These are phyloP conservation scores for Cordyceps javanica DNA, from an alignment of 2,329 filamentous ascomycete genomes.

Conservation along the genomic window DNA sequence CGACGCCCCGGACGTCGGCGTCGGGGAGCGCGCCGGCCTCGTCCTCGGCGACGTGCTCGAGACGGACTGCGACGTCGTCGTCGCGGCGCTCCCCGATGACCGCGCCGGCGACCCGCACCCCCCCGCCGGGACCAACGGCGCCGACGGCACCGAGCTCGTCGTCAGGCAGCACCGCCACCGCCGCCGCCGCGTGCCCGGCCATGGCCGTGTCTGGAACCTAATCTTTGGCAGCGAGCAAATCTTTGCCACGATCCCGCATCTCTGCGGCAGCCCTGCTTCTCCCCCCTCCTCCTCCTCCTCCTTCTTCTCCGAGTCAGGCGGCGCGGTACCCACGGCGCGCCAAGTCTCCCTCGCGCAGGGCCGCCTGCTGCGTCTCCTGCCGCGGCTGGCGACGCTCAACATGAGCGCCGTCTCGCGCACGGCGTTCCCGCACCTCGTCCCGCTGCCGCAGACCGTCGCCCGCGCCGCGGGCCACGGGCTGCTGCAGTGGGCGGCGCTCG, in stretches of 20 bases:
- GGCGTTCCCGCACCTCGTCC: slow-evolving; percentile 29
- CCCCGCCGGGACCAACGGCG: slow-evolving; percentile 14
- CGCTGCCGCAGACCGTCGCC: slow-evolving; percentile 16
- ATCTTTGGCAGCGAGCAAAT: slow-evolving; percentile 41
- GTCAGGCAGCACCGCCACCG: slow-evolving; percentile 21
- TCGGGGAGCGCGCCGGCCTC: slow-evolving; percentile 41
- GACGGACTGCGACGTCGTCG: slow-evolving; percentile 42
- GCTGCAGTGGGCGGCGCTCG: slow-evolving; percentile 44
- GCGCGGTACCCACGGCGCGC: slow-evolving; percentile 18
- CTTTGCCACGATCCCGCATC: slow-evolving; percentile 37
- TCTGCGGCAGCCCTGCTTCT: no score
- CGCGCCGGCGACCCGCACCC: slow-evolving; percentile 13
- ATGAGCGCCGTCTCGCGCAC: slow-evolving; percentile 33
- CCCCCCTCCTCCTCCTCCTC: no score
- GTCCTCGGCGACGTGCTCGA: slow-evolving; percentile 50
- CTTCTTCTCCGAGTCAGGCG: no score
- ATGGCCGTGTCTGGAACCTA: slow-evolving; percentile 48
- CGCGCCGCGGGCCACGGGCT: slow-evolving; percentile 31
- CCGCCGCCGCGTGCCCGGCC: slow-evolving; percentile 40
- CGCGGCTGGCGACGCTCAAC: slow-evolving; percentile 43
- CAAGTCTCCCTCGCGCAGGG: slow-evolving; percentile 47
- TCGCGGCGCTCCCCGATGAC: no score
- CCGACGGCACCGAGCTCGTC: slow-evolving; percentile 29
- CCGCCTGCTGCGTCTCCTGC: slow-evolving; percentile 45
- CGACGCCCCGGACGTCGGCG: slow-evolving; percentile 11